Evolutionary conservation across 192 early-diverging fungal genomes (phyloP).

Genomic region (Dissophora ornata): DNA sequence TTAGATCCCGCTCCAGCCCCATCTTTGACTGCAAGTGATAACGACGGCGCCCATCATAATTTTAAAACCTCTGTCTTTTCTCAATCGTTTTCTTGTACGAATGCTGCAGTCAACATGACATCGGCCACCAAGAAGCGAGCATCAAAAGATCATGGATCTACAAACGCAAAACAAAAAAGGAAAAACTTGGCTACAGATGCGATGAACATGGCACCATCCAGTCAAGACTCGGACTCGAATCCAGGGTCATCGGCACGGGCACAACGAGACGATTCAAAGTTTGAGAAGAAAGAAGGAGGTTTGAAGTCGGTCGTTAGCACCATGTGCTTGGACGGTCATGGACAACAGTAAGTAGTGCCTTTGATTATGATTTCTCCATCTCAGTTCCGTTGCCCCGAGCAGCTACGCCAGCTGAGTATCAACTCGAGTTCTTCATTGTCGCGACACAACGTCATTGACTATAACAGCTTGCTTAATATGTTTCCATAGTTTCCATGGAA

Average conservation of each 20-base stretch:
- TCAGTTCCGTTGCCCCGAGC: no score
- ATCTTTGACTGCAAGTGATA: no score
- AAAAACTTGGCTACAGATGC: not conserved
- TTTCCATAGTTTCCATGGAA: constrained; percentile 69
- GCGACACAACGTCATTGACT: no score
- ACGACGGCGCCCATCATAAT: no score
- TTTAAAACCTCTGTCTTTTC: no score
- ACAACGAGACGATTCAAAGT: not conserved
- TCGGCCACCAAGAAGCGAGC: constrained; percentile 12
- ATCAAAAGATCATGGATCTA: constrained; percentile 16
- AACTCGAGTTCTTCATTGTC: no score
- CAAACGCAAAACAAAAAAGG: constrained; percentile 2
- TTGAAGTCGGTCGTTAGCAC: constrained; percentile 68
- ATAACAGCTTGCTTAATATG: no score
- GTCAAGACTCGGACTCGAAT: not conserved
- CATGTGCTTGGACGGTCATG: constrained; percentile 75
- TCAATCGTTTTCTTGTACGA: no score
- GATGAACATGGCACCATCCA: not conserved
- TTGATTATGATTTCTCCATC: no score
- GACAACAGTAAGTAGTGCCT: constrained; percentile 60
- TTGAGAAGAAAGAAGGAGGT: constrained; percentile 13
- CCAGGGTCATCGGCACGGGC: no score
- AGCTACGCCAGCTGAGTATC: no score
- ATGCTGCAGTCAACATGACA: no score
- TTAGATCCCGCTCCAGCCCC: not conserved